Conservation (phyloP, 2,329 filamentous ascomycete species). For the Diaporthe longicolla region DNA sequence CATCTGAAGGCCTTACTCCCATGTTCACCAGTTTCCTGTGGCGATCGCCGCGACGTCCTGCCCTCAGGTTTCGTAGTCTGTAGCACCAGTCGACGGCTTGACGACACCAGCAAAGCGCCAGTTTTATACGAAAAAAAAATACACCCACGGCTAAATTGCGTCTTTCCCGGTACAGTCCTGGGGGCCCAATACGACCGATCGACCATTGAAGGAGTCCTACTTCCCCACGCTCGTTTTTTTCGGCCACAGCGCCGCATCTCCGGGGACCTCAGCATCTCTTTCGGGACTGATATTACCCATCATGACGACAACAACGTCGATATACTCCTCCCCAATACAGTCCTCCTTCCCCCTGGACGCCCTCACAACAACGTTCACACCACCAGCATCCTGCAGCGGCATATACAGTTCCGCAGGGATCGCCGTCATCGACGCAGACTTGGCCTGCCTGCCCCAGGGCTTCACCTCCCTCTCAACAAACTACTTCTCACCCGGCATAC, state of each 20-base stretch:
- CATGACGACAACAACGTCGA: slow-evolving; percentile 30
- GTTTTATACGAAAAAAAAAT: not conserved
- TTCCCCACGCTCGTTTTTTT: not conserved
- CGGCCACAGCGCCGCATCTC: not conserved
- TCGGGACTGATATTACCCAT: not conserved
- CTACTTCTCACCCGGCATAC: slow-evolving; percentile 43
- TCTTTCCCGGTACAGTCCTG: not conserved
- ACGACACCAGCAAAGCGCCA: not conserved
- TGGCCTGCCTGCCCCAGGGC: slow-evolving; percentile 38
- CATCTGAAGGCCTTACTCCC: not conserved
- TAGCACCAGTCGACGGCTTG: not conserved
- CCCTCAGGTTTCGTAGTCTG: not conserved
- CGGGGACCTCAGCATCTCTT: not conserved
- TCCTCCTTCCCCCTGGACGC: slow-evolving; percentile 31
- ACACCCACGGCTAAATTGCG: not conserved
- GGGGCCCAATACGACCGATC: no score
- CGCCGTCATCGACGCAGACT: slow-evolving; percentile 24
- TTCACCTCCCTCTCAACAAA: slow-evolving; percentile 30
- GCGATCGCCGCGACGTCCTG: not conserved
- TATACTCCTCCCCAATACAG: slow-evolving; percentile 11
- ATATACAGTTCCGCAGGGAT: slow-evolving; percentile 21
- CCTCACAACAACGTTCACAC: slow-evolving; percentile 38
- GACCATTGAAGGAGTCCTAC: not conserved
- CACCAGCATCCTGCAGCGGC: slow-evolving; percentile 32
- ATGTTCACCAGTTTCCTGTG: not conserved